Conservation (phyloP, 2,329 filamentous ascomycete genomes). For the Cryphonectria carpinicola region DNA sequence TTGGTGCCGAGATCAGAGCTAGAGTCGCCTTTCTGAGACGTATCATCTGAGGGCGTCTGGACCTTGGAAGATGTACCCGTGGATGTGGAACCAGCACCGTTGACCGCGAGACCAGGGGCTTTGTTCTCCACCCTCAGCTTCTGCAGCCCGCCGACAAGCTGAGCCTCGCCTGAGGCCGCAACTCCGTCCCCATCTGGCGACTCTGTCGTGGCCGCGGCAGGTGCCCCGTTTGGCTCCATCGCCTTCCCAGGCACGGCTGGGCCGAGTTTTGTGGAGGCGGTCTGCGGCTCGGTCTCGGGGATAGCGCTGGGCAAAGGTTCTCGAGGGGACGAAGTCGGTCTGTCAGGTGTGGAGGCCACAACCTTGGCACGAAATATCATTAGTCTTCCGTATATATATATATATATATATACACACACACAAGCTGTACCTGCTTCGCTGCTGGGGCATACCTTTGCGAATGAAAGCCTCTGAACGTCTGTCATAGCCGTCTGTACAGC, state of each 20-base stretch:
- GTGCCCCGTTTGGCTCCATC: constrained; percentile 5
- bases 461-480: constrained; percentile 65
- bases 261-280: constrained; percentile 12
- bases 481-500: constrained; percentile 49
- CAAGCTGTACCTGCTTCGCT: background rate
- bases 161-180: constrained; percentile 24
- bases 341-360: constrained; percentile 39
- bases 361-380: constrained; percentile 28
- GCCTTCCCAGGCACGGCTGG: background rate
- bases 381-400: constrained; percentile 1
- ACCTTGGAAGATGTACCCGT: constrained; percentile 42
- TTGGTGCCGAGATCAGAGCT: constrained; percentile 73
- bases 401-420: background rate
- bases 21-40: constrained; percentile 63
- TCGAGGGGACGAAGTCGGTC: constrained; percentile 38
- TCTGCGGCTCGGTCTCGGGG: constrained; percentile 2
- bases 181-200: constrained; percentile 16
- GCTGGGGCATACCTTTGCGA: constrained; percentile 68
- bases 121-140: constrained; percentile 38
- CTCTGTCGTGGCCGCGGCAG: background rate
- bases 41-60: constrained; percentile 57
- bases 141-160: constrained; percentile 37
- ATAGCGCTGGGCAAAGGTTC: constrained; percentile 10
- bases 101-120: constrained; percentile 51
- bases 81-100: constrained; percentile 49